These are phyloP conservation scores for Barnettozyma salicaria DNA, from an alignment of 805 yeast genomes.

Conservation along the genomic window DNA sequence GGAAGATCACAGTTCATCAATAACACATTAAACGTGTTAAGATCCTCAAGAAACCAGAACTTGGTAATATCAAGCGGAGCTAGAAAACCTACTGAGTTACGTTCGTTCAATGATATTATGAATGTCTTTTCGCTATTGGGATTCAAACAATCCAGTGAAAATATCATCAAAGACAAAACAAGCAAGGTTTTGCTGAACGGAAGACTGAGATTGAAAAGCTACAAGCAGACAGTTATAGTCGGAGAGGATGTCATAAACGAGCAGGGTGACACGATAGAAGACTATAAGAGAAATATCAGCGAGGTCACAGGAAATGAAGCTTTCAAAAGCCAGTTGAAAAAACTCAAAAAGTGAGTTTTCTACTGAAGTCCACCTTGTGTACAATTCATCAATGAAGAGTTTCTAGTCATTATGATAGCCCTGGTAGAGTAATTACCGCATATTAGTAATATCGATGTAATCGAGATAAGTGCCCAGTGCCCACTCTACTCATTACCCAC, in stretches of 20 bases:
- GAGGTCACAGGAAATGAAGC: slow-evolving; percentile 20
- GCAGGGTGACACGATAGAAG: slow-evolving; percentile 12
- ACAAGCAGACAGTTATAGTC: slow-evolving; percentile 65
- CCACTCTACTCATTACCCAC: too few species aligned
- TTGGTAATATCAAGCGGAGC: slow-evolving; percentile 78
- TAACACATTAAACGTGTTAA: slow-evolving; percentile 64
- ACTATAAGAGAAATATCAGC: slow-evolving; percentile 18
- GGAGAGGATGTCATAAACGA: slow-evolving; percentile 40
- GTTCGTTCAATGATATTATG: slow-evolving; percentile 64
- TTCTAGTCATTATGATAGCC: too few species aligned
- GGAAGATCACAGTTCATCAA: slow-evolving; percentile 59
- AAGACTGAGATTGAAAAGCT: slow-evolving; percentile 61
- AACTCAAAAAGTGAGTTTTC: slow-evolving; percentile 16
- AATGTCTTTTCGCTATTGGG: slow-evolving; percentile 67
- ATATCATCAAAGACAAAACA: slow-evolving; percentile 51
- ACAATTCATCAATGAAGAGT: too few species aligned
- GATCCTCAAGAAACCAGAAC: slow-evolving; percentile 81
- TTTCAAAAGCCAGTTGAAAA: slow-evolving; percentile 23
- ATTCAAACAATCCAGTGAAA: slow-evolving; percentile 49
- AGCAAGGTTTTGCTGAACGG: slow-evolving; percentile 67
- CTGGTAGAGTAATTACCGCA: too few species aligned
- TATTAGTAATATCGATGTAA: too few species aligned
- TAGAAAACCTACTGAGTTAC: slow-evolving; percentile 42
- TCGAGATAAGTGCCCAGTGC: too few species aligned
- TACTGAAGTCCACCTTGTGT: too few species aligned